Base-by-base conservation (phyloP, 2,329 filamentous ascomycete genomes). In the Cladosporium sp. region DNA sequence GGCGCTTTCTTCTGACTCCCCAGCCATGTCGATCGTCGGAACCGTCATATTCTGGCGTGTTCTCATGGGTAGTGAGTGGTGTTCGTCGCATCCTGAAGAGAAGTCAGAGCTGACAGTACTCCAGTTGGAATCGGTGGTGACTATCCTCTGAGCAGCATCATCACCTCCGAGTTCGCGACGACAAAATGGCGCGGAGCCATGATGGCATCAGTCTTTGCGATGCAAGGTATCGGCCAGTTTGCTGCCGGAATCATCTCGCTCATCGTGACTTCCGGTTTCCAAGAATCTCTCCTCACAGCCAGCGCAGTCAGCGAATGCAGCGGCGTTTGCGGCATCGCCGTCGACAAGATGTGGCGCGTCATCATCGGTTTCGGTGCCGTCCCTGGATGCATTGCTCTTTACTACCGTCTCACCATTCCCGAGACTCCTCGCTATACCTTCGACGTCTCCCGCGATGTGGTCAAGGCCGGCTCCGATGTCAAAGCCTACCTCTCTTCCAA, bases 341-440 rank as follows among this genome's bases (percentile, higher is more conserved):
- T 91, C 5, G 88, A 93, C 72, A 90, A 89, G 76, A 91, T 91
- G 85, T 93, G 88, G 88, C 80, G 88, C 58, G 77, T 83, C 12
- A 77, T 93, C 42, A 87, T 93, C 62, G 88, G 87, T 11, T 86
- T 91, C 61, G 88, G 88, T 57, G 86, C 85, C 38, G 80, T 93
- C 7, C 88, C 88, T 2, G 88, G 85, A 38, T 87, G 83, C 65
- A 82, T 91, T 55, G 88, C 88, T 16, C 79, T 94, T 15, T 93
- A 93, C 74, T 93, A 88, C 70, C 85, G 88, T 55, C 78, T 93
- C 3, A 93, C 88, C 46, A 92, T 94, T 57, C 88, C 88, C 19
- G 88, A 94, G 71, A 92, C 88, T 29, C 88, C 88, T 46, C 85
- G 88, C 22, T 94, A 93, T 72, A 93, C 88, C 22, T 92, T 93